Evolutionary conservation across 1,284 basidiomycete genomes (phyloP).

Genomic region (Cystobasidium sp.): DNA sequence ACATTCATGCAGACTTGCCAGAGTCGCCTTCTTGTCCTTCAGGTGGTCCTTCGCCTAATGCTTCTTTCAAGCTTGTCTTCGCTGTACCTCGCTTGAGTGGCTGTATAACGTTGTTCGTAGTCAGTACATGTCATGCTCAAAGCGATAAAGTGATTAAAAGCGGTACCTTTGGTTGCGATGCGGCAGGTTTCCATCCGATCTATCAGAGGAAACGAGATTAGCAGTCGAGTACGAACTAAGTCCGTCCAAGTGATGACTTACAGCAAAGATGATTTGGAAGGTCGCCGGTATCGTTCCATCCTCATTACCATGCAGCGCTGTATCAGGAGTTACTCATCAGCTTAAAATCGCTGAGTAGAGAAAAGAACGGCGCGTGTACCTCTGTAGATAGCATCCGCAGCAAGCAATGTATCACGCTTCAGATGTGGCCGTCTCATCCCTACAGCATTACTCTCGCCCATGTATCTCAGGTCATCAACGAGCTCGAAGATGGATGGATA

Average conservation of each 20-base stretch:
- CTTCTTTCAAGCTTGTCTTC: constrained; percentile 38
- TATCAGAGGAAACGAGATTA: constrained; percentile 54
- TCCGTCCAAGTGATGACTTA: constrained; percentile 57
- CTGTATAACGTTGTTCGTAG: neutral
- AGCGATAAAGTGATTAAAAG: neutral
- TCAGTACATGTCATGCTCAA: neutral
- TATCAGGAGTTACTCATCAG: neutral
- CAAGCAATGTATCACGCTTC: constrained; percentile 82
- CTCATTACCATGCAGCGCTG: constrained; percentile 81
- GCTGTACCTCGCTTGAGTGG: constrained; percentile 38
- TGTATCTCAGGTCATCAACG: constrained; percentile 86
- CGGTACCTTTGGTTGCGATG: constrained; percentile 70
- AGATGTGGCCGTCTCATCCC: constrained; percentile 68
- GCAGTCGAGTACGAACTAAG: neutral
- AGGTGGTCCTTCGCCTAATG: constrained; percentile 17
- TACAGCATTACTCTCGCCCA: constrained; percentile 95
- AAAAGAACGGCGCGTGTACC: constrained; percentile 62
- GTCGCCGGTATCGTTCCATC: constrained; percentile 89
- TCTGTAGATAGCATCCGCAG: constrained; percentile 91
- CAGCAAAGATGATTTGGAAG: constrained; percentile 94
- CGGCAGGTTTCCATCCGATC: constrained; percentile 98
- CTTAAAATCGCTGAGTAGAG: constrained; percentile 7
- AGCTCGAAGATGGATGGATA: constrained; percentile 98
- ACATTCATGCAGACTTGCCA: neutral
- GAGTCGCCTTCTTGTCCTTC: constrained; percentile 1